Conservation (phyloP, 768 basidiomycete species). For the Gloeopeniophorella convolvens region DNA sequence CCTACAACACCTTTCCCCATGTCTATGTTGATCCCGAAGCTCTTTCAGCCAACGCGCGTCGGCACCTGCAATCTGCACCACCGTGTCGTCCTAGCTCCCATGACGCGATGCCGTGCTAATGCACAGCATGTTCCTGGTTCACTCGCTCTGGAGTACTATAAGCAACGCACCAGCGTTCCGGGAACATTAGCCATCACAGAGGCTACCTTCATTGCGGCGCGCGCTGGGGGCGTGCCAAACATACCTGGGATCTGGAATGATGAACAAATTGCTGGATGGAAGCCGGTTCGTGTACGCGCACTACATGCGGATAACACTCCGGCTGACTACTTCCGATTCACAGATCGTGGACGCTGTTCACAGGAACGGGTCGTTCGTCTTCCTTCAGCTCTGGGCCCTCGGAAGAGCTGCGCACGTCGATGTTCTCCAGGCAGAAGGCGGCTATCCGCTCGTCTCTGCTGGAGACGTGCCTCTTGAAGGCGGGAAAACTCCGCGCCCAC, state of each 20-base stretch:
- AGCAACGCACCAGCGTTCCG: constrained; percentile 38
- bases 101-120: constrained; percentile 41
- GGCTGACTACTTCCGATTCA: background rate
- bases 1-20: background rate
- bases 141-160: constrained; percentile 39
- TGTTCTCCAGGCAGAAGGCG: constrained; percentile 22
- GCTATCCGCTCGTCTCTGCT: constrained; percentile 23
- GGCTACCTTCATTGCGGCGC: constrained; percentile 44
- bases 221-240: constrained; percentile 39
- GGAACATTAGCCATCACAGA: constrained; percentile 56
- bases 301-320: background rate
- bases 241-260: constrained; percentile 45
- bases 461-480: constrained; percentile 22
- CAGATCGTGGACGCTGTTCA: constrained; percentile 34
- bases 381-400: constrained; percentile 43
- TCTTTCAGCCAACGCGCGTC: constrained; percentile 43
- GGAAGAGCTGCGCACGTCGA: constrained; percentile 31
- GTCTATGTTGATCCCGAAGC: constrained; percentile 14
- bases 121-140: constrained; percentile 31
- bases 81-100: constrained; percentile 47
- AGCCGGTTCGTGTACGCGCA: constrained; percentile 30
- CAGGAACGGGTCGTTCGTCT: constrained; percentile 36
- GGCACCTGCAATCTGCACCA: constrained; percentile 39
- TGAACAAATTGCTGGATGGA: constrained; percentile 52
- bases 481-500: constrained; percentile 30